These are phyloP conservation scores for Pelargonium myrrhifolium DNA, from an alignment of 441 rosid species.

Conservation along the genomic window DNA sequence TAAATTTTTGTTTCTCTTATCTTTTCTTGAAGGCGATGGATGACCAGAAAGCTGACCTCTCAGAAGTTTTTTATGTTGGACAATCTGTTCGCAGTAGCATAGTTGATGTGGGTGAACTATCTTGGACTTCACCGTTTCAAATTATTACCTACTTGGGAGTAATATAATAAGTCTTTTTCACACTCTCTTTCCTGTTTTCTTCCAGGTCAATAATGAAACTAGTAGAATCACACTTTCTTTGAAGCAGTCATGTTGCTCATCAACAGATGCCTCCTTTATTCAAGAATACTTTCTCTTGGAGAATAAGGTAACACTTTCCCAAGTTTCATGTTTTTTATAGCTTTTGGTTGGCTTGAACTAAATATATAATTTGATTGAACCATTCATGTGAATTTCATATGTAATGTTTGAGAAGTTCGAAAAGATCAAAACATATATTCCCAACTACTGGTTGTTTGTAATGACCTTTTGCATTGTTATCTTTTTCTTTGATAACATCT, in stretches of 20 bases:
- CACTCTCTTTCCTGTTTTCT: slow-evolving; percentile 13
- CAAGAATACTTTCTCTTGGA: slow-evolving; percentile 63
- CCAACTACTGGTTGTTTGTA: not conserved
- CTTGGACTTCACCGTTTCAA: slow-evolving; percentile 13
- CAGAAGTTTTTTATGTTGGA: slow-evolving; percentile 70
- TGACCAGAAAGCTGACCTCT: slow-evolving; percentile 53
- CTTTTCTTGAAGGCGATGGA: slow-evolving; percentile 50
- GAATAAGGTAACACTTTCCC: slow-evolving; percentile 55
- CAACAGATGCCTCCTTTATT: slow-evolving; percentile 74
- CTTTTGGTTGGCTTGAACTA: not conserved
- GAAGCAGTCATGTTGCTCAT: slow-evolving; percentile 86
- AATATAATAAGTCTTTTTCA: slow-evolving; percentile 15
- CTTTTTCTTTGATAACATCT: not conserved
- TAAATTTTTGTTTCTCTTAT: slow-evolving; percentile 8
- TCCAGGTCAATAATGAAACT: slow-evolving; percentile 66
- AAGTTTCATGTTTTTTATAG: not conserved
- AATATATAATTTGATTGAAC: not conserved
- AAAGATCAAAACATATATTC: too few relatives aligned
- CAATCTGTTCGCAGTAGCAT: slow-evolving; percentile 92
- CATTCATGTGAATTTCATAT: not conserved
- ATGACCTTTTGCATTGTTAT: not conserved
- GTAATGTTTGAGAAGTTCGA: not conserved
- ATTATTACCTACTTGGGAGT: slow-evolving; percentile 15
- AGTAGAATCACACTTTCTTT: slow-evolving; percentile 69
- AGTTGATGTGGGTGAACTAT: slow-evolving; percentile 58